A percentile compares a stretch with the other conserved stretches of the same genome.
Evolutionary conservation across 139 green algal species (phyloP).

Genomic region (Coelastrella sp.): DNA sequence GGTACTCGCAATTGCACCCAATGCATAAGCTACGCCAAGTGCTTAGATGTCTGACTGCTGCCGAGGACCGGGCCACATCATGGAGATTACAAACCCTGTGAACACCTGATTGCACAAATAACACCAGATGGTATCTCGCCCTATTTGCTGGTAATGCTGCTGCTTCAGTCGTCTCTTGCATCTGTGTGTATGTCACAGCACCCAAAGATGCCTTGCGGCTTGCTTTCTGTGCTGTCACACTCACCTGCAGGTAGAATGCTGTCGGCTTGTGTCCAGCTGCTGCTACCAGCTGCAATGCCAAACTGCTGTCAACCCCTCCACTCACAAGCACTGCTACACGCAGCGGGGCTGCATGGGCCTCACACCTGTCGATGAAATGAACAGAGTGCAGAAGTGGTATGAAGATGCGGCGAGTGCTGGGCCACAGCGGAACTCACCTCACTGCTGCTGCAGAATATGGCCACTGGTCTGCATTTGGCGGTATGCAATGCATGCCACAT

Average conservation of each 20-base stretch:
- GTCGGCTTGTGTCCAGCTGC: conserved; percentile 84
- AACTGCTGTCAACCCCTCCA: conserved; percentile 96
- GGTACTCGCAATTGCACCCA: not conserved
- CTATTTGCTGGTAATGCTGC: not conserved
- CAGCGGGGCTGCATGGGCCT: not conserved
- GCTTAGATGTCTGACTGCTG: not conserved
- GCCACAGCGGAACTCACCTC: not conserved
- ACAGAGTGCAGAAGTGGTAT: not conserved
- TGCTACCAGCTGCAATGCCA: conserved; percentile 87
- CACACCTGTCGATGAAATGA: not conserved
- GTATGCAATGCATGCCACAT: too few relatives aligned
- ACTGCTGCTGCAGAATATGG: not conserved
- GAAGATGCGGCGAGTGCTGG: not conserved
- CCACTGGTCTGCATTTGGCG: conserved; percentile 1
- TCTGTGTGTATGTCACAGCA: not conserved
- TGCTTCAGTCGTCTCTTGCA: not conserved
- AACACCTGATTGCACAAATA: too few relatives aligned
- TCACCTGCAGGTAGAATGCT: conserved; percentile 87
- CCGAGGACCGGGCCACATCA: too few relatives aligned
- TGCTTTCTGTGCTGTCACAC: not conserved
- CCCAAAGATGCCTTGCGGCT: too few relatives aligned
- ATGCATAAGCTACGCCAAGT: not conserved
- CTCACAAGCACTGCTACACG: conserved; percentile 90
- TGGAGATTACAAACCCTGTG: too few relatives aligned
- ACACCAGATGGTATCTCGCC: not conserved